These are phyloP conservation scores for Escovopsis sp. DNA, from an alignment of 2,329 filamentous ascomycete species.

Conservation along the genomic window DNA sequence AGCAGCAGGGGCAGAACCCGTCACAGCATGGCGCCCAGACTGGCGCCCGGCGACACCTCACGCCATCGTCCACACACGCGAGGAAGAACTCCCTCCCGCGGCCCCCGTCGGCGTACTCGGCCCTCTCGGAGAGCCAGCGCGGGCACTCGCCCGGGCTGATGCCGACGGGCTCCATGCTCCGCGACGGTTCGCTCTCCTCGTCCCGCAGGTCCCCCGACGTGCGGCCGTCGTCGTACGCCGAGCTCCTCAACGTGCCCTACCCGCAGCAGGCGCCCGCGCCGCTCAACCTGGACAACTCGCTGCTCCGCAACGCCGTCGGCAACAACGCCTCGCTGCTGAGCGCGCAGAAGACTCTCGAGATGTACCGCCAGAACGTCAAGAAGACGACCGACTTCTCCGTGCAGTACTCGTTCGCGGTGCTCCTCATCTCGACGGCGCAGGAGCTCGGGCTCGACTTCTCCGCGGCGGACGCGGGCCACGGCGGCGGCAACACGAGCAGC, in stretches of 20 bases:
- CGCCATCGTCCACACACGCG: conserved; percentile 39
- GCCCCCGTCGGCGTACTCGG: conserved; percentile 64
- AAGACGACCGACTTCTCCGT: conserved; percentile 85
- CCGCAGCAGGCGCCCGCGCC: conserved; percentile 59
- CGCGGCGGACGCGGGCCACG: conserved; percentile 19
- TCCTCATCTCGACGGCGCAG: conserved; percentile 79
- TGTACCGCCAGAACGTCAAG: conserved; percentile 95
- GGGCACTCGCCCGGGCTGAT: conserved; percentile 44
- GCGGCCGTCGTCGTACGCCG: conserved; percentile 39
- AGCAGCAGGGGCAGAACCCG: conserved; percentile 33
- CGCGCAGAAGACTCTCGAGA: conserved; percentile 86
- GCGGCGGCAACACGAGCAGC: conserved; percentile 25
- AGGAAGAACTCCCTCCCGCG: conserved; percentile 47
- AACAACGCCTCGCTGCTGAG: conserved; percentile 83
- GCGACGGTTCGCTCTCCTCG: conserved; percentile 30
- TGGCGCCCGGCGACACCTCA: conserved; percentile 46
- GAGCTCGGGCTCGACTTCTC: conserved; percentile 50
- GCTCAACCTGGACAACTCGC: conserved; percentile 63
- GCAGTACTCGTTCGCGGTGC: conserved; percentile 93
- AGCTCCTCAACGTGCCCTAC: conserved; percentile 56
- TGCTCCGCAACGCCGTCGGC: conserved; percentile 65
- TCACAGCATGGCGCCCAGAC: conserved; percentile 21
- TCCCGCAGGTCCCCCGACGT: conserved; percentile 42
- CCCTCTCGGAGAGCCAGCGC: conserved; percentile 52
- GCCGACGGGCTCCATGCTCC: conserved; percentile 27